Base-by-base conservation (phyloP, 805 yeast species). In the Saccharomycopsis olivae region DNA sequence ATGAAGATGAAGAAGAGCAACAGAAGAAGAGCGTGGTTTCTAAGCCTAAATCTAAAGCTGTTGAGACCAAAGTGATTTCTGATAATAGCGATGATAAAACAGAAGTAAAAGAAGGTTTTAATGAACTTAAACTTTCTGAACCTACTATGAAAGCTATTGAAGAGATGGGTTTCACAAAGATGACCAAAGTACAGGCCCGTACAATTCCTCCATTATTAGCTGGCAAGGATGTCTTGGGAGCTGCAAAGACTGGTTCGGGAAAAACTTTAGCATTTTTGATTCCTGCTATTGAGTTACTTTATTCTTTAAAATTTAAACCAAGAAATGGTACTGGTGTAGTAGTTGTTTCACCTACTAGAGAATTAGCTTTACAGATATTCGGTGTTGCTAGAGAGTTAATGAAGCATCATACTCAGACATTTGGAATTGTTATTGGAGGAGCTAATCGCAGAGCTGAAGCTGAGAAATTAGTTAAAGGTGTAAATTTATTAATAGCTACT, bases 241-340 rank as follows among this genome's bases (percentile, higher is more conserved):
- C 98, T n/a, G 99, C 99, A 42, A 89, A 88, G 64, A 92, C 99
- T 2, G 99, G 99, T 40, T 87, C 96, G 1, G 99, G 99, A 58
- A 92, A 92, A 65, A 92, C 99, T 0, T 65, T 94, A 46, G 97
- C 99, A 8, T 92, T 92, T 53, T 66, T 92, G 54, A 72, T 92
- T 45, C 99, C 99, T 11, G 98, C 98, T 24, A 80, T 92, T 49
- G 98, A 92, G 63, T 65, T 87, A 64, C 69, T 92, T 40, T 82
- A 88, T 56, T 78, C 95, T 14, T 70, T 92, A 53, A 86, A 82
- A 58, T 92, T 88, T 68, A 92, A 89, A 62, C 97, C 98, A 40
- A 75, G 97, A 67, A 94, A 92, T 57, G 98, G 98, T 51, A 89
- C 97, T 13, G 97, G 97, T 58, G 96, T 88, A 20, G 75, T 92